Evolutionary conservation across 129 eudicot genomes (phyloP).

Genomic region (Heracleum sosnowskyi): DNA sequence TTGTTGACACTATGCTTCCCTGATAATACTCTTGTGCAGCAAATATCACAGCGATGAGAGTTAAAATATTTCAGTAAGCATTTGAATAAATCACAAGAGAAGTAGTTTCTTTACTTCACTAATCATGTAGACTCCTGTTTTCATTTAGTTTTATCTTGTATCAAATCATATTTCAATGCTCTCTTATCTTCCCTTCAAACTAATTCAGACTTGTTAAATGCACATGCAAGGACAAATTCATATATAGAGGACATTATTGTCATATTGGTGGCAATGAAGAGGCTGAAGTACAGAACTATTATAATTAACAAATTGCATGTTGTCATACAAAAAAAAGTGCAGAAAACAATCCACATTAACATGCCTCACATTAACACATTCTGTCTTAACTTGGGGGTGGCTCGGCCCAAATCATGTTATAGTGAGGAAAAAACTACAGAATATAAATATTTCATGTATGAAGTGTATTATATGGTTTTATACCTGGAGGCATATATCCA

Average conservation of each 20-base stretch:
- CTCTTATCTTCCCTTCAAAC: not conserved
- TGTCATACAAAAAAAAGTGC: too few species aligned
- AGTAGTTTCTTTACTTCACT: not conserved
- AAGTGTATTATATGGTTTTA: too few species aligned
- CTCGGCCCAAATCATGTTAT: too few species aligned
- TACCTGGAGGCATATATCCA: slow-evolving; percentile 51
- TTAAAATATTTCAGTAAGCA: not conserved
- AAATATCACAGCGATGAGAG: not conserved
- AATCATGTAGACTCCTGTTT: not conserved
- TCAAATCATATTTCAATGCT: not conserved
- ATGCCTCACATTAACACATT: too few species aligned
- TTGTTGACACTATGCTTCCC: not conserved
- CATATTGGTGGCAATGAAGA: not conserved
- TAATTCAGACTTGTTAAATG: not conserved
- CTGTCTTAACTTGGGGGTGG: too few species aligned
- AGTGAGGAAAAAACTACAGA: too few species aligned
- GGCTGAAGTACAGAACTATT: not conserved
- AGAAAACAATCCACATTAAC: too few species aligned
- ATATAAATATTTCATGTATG: too few species aligned
- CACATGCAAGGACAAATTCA: not conserved
- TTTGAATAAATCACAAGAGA: not conserved
- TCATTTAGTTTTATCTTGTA: not conserved
- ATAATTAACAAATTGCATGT: too few species aligned
- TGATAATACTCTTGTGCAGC: not conserved
- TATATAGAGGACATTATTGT: too few species aligned